Evolutionary conservation across 1,284 basidiomycete species (phyloP), one percentile per base, ranked within the genome.

Genomic region (Neonothopanus nambi): DNA sequence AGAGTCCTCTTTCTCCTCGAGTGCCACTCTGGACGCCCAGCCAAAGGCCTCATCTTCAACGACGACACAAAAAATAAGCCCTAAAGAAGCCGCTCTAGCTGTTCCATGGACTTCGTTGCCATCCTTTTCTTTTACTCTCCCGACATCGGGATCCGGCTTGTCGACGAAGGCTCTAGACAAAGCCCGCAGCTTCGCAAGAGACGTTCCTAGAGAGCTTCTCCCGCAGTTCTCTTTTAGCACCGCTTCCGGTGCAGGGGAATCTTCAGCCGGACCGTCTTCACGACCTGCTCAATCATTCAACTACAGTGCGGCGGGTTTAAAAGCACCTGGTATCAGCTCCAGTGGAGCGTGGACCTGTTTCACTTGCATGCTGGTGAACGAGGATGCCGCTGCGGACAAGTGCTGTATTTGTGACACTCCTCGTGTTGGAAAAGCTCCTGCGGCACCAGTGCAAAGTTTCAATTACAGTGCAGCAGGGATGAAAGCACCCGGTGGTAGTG

Each of bases 261-360:
- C 67, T 4, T 55, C 61, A 6, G 58, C 65, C 3, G n/a, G n/a
- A n/a, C n/a, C n/a, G n/a, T n/a, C n/a, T n/a, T n/a, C n/a, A n/a
- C n/a, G n/a, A n/a, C n/a, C n/a, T n/a, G n/a, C n/a, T 15, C 40
- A 38, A 21, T 18, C 39, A 23, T 77, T 77, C 58, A 68, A 78
- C 57, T 77, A 75, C 73, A 66, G 66, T 6, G 71, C 70, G 18
- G 69, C 72, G 0, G 68, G 70, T 5, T 36, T 67, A 40, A 72
- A 68, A 48, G 59, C 60, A 1, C 70, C 72, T 4, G 42, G 23
- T 41, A 45, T 13, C 23, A n/a, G n/a, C n/a, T n/a, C n/a, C n/a
- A 33, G 41, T 20, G 17, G 21, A 8, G 23, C 37, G 4, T 52
- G 51, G 51, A 28, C 13, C 13, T 52, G 51, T 28, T 8, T 11